phyloP scores from a whole-genome alignment of 495 filamentous ascomycete genomes.

The Friedmanniomyces endolithicus region DNA sequence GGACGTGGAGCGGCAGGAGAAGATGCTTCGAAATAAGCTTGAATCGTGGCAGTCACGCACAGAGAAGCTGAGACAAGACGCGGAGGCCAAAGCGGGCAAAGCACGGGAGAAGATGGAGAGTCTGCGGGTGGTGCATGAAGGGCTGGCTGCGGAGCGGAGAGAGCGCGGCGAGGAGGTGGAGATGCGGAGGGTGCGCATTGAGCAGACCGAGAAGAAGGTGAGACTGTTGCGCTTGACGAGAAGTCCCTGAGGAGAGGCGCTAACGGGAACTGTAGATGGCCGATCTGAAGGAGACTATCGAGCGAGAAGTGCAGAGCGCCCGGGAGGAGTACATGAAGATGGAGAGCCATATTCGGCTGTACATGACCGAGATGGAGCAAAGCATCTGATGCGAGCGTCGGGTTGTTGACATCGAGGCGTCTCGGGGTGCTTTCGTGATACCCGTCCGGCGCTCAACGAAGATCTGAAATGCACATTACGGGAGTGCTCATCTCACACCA shows the following conservation, averaged over 20 bases:
- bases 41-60: slow-evolving; percentile 74
- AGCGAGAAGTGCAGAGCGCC: slow-evolving; percentile 75
- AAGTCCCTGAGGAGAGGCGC: slow-evolving; percentile 12
- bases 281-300: slow-evolving; percentile 92
- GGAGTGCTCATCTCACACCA: no score
- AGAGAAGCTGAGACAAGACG: slow-evolving; percentile 61
- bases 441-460: no score
- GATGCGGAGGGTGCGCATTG: slow-evolving; percentile 74
- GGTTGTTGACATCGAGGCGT: no score
- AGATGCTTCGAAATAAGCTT: slow-evolving; percentile 69
- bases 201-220: slow-evolving; percentile 98
- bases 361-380: slow-evolving; percentile 98
- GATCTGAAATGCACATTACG: no score
- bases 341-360: slow-evolving; percentile 91
- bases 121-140: slow-evolving; percentile 64
- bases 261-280: slow-evolving; percentile 62
- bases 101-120: slow-evolving; percentile 86
- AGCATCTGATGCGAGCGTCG: slow-evolving; percentile 42
- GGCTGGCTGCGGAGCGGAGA: slow-evolving; percentile 67
- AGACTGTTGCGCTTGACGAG: slow-evolving; percentile 23
- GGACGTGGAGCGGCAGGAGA: slow-evolving; percentile 81
- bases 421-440: no score
- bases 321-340: slow-evolving; percentile 91
- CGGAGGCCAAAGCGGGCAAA: slow-evolving; percentile 62
- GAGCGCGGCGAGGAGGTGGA: slow-evolving; percentile 87